phyloP scores from a whole-genome alignment of 140 eudicot genomes.

The Oenanthe javanica region DNA sequence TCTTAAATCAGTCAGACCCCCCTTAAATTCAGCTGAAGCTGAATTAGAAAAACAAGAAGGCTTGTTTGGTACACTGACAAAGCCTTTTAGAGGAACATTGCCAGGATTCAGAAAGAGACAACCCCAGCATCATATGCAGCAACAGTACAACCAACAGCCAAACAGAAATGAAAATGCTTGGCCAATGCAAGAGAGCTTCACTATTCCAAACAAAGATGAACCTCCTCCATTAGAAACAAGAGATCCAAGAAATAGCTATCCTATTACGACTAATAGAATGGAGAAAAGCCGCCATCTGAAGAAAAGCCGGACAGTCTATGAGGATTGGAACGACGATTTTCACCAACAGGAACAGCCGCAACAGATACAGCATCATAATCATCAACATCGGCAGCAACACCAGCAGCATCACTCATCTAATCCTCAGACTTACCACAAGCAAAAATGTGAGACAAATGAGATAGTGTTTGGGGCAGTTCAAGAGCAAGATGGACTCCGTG shows the following conservation, averaged over 20 bases:
- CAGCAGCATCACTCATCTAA: constrained; percentile 40
- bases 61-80: constrained; percentile 51
- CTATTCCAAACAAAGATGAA: constrained; percentile 53
- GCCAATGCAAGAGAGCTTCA: constrained; percentile 80
- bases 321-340: constrained; percentile 29
- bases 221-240: constrained; percentile 62
- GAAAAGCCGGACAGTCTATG: constrained; percentile 39
- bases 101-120: constrained; percentile 33
- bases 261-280: constrained; percentile 21
- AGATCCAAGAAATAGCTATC: no score
- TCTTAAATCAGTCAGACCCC: constrained; percentile 44
- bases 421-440: constrained; percentile 53
- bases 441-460: constrained; percentile 56
- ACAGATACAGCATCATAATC: constrained; percentile 36
- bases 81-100: constrained; percentile 47
- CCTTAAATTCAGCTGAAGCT: constrained; percentile 55
- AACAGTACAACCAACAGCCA: constrained; percentile 46
- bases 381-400: no score
- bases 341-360: constrained; percentile 36
- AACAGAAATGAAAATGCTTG: constrained; percentile 37
- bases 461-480: constrained; percentile 92
- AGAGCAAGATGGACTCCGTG: constrained; percentile 67
- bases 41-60: constrained; percentile 53
- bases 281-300: constrained; percentile 50
- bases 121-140: constrained; percentile 28